Conservation (phyloP, 495 filamentous ascomycete genomes). For the Lophiotrema nucula region DNA sequence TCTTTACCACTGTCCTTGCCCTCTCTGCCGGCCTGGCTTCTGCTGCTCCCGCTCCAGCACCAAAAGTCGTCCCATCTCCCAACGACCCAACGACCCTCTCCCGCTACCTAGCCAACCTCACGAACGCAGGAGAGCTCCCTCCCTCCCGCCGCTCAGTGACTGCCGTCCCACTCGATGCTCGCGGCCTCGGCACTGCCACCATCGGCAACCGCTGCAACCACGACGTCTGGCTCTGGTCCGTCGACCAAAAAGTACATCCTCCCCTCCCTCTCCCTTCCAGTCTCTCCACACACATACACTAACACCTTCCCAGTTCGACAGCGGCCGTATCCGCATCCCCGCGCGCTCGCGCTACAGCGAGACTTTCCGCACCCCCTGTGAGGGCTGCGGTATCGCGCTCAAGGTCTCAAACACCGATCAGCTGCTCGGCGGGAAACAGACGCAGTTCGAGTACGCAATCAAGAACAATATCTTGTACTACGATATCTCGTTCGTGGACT, state of each 20-base stretch:
- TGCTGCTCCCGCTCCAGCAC: no score
- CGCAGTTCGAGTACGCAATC: slow-evolving; percentile 21
- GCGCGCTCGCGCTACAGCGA: no score
- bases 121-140: no score
- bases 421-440: not conserved
- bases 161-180: not conserved
- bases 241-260: not conserved
- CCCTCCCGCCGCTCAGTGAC: not conserved
- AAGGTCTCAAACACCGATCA: slow-evolving; percentile 2
- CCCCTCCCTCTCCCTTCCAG: not conserved
- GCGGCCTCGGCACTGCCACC: not conserved
- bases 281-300: not conserved
- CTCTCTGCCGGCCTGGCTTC: no score
- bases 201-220: slow-evolving; percentile 14
- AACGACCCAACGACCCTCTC: no score
- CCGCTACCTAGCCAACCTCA: no score
- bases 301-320: not conserved
- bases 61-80: no score
- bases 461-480: slow-evolving; percentile 8
- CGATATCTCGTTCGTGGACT: slow-evolving; percentile 25
- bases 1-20: no score
- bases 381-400: slow-evolving; percentile 6
- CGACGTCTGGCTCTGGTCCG: slow-evolving; percentile 6
- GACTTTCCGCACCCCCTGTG: no score
- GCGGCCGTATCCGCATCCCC: no score